Base-by-base conservation (phyloP, 108 stramenopile species). In the Mediolabrus comicus region DNA sequence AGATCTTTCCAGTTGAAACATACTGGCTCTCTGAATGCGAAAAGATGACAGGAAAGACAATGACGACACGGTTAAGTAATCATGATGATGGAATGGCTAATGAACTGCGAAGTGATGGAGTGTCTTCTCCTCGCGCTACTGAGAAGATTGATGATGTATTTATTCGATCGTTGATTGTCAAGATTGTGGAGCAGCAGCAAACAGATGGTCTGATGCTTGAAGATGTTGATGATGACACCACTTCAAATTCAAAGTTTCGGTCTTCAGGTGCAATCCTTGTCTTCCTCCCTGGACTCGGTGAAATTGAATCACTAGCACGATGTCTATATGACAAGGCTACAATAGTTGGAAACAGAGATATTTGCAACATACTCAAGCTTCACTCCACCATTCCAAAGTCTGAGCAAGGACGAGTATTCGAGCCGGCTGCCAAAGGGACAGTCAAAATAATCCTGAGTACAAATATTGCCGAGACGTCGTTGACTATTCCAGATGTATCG, bases 211-310 rank as follows among this genome's bases (percentile, higher is more conserved):
- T 25, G 29, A 4, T 32, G 33, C n/a, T n/a, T n/a, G n/a, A n/a
- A n/a, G n/a, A n/a, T n/a, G n/a, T n/a, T n/a, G n/a, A n/a, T n/a
- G 6, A 34, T 4, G 30, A 30, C 26, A 14, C 19, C 12, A 28
- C 77, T 33, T 16, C 26, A 54, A 54, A 27, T 29, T 30, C 10
- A 22, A 10, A 69, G 8, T 54, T 8, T 27, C 53, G 38, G 29
- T 12, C 3, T 5, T 43, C 71, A 10, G 92, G 90, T 13, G 87
- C 94, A 1, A 87, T 98, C 32, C 83, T 98, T 16, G 89, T 96
- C 7, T 98, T 98, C 63, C 56, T 97, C 39, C 95, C 97, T 2
- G 97, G 97, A 9, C 55, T 83, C 65, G 83, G 75, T 6, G 96
- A 98, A 62, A 86, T 87, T 32, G 83, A 89, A 28, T 34, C 61